phyloP scores from a whole-genome alignment of 164 flowering plant genomes.

The Piper betle region DNA sequence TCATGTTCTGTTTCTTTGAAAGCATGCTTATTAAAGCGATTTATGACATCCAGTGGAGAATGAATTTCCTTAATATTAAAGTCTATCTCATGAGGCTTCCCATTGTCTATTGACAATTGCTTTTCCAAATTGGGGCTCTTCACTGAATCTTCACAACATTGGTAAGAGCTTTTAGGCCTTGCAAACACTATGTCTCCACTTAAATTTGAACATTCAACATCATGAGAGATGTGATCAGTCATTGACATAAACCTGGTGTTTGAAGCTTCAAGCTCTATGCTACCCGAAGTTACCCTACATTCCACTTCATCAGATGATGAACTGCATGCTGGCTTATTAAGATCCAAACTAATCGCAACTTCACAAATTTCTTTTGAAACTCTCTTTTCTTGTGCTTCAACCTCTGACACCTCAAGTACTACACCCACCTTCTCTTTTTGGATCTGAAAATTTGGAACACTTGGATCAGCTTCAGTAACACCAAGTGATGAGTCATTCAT shows the following conservation, averaged over 20 bases:
- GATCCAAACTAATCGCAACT: background rate
- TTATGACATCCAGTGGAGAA: constrained; percentile 11
- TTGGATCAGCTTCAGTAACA: background rate
- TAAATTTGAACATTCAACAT: background rate
- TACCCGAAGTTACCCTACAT: background rate
- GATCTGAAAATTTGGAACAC: constrained; percentile 3
- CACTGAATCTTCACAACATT: constrained; percentile 9
- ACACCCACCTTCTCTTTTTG: constrained; percentile 8
- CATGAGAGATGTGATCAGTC: background rate
- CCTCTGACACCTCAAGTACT: constrained; percentile 7
- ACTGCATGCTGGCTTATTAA: constrained; percentile 4
- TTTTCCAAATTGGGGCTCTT: constrained; percentile 8
- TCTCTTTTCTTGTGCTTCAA: constrained; percentile 3
- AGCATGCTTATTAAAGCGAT: constrained; percentile 5
- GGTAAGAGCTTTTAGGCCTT: constrained; percentile 2
- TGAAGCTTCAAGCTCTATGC: constrained; percentile 6
- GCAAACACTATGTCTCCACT: constrained; percentile 9
- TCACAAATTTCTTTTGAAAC: constrained; percentile 2
- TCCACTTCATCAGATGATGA: constrained; percentile 2
- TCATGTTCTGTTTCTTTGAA: constrained; percentile 14
- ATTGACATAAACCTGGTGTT: constrained; percentile 1
- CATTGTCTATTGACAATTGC: constrained; percentile 4
- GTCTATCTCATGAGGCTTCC: constrained; percentile 1
- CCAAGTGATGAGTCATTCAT: constrained; percentile 6
- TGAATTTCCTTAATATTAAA: constrained; percentile 4